Conservation (phyloP, 208 protist genomes). For the Eutreptiella sp. region DNA sequence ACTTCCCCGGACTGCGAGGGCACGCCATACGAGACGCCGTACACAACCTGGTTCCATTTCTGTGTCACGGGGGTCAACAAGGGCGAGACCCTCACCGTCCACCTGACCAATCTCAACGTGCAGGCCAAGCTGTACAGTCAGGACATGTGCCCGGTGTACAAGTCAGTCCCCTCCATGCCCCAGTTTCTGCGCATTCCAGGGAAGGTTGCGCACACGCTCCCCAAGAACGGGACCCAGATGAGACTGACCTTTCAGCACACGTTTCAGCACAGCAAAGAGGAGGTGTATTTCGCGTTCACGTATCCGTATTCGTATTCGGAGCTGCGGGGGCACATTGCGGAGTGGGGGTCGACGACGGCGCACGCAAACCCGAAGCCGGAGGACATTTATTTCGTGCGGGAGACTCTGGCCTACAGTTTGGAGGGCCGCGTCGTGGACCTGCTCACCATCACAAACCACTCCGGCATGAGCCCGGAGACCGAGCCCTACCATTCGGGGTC, state of each 20-base stretch:
- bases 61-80: conserved; percentile 60
- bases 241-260: conserved; percentile 66
- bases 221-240: conserved; percentile 56
- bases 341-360: conserved; percentile 61
- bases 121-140: conserved; percentile 73
- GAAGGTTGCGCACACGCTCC: conserved; percentile 51
- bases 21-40: conserved; percentile 63
- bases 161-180: conserved; percentile 46
- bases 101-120: conserved; percentile 63
- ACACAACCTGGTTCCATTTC: conserved; percentile 86
- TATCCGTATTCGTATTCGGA: conserved; percentile 76
- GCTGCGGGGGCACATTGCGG: conserved; percentile 52
- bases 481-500: conserved; percentile 41
- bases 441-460: conserved; percentile 68
- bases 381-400: conserved; percentile 73
- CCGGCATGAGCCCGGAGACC: conserved; percentile 40
- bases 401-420: conserved; percentile 68
- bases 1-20: conserved; percentile 71
- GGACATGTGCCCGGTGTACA: conserved; percentile 67
- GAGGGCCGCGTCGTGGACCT: conserved; percentile 70
- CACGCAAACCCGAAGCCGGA: conserved; percentile 12
- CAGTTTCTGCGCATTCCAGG: conserved; percentile 58
- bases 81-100: conserved; percentile 51
- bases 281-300: conserved; percentile 76
- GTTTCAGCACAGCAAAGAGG: conserved; percentile 48